These are phyloP conservation scores for Monosporascus sp. DNA, from an alignment of 2,329 filamentous ascomycete genomes.

Conservation along the genomic window DNA sequence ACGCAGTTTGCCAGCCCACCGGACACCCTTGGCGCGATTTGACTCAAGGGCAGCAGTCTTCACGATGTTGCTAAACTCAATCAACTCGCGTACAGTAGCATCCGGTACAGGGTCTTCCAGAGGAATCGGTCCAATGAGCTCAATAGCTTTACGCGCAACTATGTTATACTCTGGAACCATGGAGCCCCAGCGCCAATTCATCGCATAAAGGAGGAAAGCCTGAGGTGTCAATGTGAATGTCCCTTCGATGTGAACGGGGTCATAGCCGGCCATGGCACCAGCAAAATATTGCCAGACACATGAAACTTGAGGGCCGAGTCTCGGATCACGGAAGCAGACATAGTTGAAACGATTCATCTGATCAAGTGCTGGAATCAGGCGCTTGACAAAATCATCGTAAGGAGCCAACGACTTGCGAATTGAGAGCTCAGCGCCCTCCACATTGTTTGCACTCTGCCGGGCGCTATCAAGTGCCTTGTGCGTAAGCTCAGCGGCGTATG, in stretches of 20 bases:
- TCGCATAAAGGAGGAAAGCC: too few species aligned
- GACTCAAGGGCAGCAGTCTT: conserved; percentile 1
- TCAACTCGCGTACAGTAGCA: neutral
- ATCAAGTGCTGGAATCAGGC: neutral
- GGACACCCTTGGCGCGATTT: too few species aligned
- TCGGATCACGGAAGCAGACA: neutral
- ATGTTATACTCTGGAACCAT: neutral
- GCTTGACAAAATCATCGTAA: neutral
- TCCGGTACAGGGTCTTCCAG: neutral
- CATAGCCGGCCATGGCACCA: neutral
- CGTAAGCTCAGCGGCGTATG: conserved; percentile 15
- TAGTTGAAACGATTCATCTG: neutral
- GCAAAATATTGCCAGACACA: neutral
- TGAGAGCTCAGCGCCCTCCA: neutral
- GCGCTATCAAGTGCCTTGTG: neutral
- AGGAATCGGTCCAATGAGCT: neutral
- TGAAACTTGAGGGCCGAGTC: neutral
- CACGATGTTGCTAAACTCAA: neutral
- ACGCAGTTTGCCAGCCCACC: too few species aligned
- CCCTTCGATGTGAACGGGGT: neutral
- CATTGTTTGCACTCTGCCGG: neutral
- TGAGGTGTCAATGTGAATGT: neutral
- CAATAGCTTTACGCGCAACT: neutral
- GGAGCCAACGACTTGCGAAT: neutral
- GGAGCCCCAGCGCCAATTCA: neutral